Percentiles rank a stretch among this genome's conserved stretches.
Conservation (phyloP, 345 rosid genomes). For the Linum usitatissimum region DNA sequence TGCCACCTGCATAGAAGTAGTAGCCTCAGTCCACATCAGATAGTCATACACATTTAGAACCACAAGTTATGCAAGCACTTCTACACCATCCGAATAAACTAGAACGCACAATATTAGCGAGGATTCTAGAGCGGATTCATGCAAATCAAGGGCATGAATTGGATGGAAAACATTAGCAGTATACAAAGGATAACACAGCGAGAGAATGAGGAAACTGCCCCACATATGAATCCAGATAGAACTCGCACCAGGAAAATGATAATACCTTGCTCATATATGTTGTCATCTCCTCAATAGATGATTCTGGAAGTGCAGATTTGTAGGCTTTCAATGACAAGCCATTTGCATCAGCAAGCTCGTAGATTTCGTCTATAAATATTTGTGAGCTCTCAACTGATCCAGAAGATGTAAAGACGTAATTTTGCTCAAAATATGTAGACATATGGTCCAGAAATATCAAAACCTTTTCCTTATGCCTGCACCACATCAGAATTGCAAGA, state of each 20-base stretch:
- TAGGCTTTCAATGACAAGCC: slow-evolving; percentile 53
- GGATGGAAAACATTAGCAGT: neutral
- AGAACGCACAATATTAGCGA: neutral
- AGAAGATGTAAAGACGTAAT: slow-evolving; percentile 41
- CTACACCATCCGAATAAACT: slow-evolving; percentile 1
- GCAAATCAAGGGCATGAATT: neutral
- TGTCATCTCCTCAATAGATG: slow-evolving; percentile 33
- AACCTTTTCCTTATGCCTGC: slow-evolving; percentile 70
- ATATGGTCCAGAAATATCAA: slow-evolving; percentile 64
- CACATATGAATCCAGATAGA: neutral
- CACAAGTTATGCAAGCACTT: slow-evolving; percentile 2
- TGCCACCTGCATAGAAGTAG: slow-evolving; percentile 37
- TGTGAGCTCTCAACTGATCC: slow-evolving; percentile 33
- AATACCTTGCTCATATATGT: slow-evolving; percentile 49
- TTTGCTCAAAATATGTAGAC: slow-evolving; percentile 63
- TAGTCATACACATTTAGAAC: slow-evolving; percentile 3
- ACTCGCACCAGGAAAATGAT: neutral
- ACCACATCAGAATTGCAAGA: slow-evolving; percentile 21
- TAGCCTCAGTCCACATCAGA: neutral
- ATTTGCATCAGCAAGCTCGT: slow-evolving; percentile 73
- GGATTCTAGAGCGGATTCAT: neutral
- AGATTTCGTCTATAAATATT: slow-evolving; percentile 48
- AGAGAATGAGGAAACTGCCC: neutral
- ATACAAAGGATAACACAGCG: neutral
- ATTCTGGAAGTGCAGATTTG: slow-evolving; percentile 39